Evolutionary conservation across 1,284 basidiomycete genomes (phyloP), one percentile per base, ranked within the genome.

Genomic region (Trichosporon inkin): DNA sequence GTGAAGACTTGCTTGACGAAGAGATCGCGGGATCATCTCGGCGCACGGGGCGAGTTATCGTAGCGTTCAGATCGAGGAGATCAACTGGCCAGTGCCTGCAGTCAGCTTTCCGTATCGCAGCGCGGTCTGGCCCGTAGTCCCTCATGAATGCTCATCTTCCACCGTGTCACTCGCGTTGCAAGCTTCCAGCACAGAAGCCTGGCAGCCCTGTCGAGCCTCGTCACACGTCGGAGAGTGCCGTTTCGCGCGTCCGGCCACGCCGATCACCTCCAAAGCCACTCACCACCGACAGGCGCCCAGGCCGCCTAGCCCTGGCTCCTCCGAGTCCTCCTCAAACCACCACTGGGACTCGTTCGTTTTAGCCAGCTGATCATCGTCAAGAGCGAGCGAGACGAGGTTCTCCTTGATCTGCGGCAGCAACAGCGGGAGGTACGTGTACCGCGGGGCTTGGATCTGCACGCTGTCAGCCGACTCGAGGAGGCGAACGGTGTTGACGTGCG

Each of bases 31-130:
- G 53, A 58, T 56, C 19, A 63, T 49, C 53, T 7, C 10, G 32
- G 4, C 51, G 55, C 53, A 68, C 63, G 3, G 67, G 62, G 20
- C 58, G 62, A 22, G 72, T 62, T 53, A 77, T 74, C 40, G 67
- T 55, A 0, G 72, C 72, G 71, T 87, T 88, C 74, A 96, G 89
- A 71, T 93, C 92, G 65, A 96, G 85, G 47, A 96, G 82, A 38
- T 94, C 93, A 63, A 97, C 85, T 37, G 93, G 86, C 93, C 93
- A 96, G 78, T 97, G 92, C 92, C 93, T 96, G 70, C 5, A 7
- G 51, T 55, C 16, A 60, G 55, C n/a, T 40, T 40, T 28, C 5
- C 20, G 19, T 35, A 6, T 10, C 10, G 38, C 35, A 16, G 8
- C 28, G 28, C 28, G 8, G 28, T 32, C n/a, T n/a, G n/a, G n/a